Percentiles rank a stretch among this genome's conserved stretches.
Evolutionary conservation across 371 early-diverging fungal genomes (phyloP).

Genomic region (Apophysomyces variabilis): DNA sequence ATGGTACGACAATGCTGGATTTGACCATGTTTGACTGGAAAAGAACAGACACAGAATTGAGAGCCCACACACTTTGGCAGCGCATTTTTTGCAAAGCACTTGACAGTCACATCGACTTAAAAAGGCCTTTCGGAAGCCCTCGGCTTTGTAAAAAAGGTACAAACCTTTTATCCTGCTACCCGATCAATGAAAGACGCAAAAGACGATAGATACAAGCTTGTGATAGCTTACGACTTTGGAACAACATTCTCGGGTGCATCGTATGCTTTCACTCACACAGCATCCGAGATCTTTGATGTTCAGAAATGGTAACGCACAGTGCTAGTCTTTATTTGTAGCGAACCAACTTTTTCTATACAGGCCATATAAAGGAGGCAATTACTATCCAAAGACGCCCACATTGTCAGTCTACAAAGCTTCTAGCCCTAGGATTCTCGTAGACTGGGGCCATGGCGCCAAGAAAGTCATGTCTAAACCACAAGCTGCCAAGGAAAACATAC

Average conservation of each 20-base stretch:
- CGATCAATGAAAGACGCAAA: slow-evolving; percentile 4
- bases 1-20: slow-evolving; percentile 40
- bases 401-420: slow-evolving; percentile 43
- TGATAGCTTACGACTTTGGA: slow-evolving; percentile 57
- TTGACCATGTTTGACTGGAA: slow-evolving; percentile 24
- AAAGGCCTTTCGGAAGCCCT: background rate
- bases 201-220: slow-evolving; percentile 43
- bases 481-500: slow-evolving; percentile 52
- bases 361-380: slow-evolving; percentile 58
- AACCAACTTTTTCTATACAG: slow-evolving; percentile 23
- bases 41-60: background rate
- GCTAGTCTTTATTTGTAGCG: background rate
- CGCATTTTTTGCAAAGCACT: background rate
- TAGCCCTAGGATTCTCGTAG: slow-evolving; percentile 37
- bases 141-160: background rate
- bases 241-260: slow-evolving; percentile 63
- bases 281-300: slow-evolving; percentile 58
- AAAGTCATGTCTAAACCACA: slow-evolving; percentile 52
- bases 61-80: background rate
- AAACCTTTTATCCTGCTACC: background rate
- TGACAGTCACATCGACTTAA: too few species aligned
- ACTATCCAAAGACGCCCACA: slow-evolving; percentile 59
- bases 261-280: slow-evolving; percentile 58
- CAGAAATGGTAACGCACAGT: slow-evolving; percentile 50
- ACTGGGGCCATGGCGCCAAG: slow-evolving; percentile 63